A percentile compares a stretch with the other conserved stretches of the same genome.
phyloP scores from a whole-genome alignment of 192 early-diverging fungal genomes.

The Spizellomyces punctatus region DNA sequence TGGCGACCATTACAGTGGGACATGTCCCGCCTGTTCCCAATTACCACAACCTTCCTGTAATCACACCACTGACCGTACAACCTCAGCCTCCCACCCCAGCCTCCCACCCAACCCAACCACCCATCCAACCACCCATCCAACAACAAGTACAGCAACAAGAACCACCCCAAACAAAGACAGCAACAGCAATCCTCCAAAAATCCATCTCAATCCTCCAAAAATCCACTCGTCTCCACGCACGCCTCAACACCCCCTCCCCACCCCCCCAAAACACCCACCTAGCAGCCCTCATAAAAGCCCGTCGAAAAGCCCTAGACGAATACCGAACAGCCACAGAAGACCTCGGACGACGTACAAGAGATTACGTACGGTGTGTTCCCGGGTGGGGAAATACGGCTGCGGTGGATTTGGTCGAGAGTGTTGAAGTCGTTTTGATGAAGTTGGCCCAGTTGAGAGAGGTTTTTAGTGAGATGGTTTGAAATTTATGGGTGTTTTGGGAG shows the following conservation, averaged over 20 bases:
- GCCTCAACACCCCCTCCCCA: not conserved
- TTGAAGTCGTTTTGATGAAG: constrained; percentile 31
- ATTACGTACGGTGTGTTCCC: constrained; percentile 20
- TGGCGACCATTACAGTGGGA: no score
- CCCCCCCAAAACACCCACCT: not conserved
- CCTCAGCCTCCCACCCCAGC: not conserved
- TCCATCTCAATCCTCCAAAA: constrained; percentile 1
- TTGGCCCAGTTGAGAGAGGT: constrained; percentile 29
- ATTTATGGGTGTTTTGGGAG: no score
- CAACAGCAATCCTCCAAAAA: not conserved
- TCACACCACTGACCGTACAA: no score
- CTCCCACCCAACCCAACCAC: not conserved
- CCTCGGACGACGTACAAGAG: constrained; percentile 21
- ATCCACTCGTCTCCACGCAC: not conserved
- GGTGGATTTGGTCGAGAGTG: constrained; percentile 28
- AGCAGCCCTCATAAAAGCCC: constrained; percentile 25
- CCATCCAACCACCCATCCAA: no score
- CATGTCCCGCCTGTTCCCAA: no score
- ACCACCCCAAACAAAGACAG: no score
- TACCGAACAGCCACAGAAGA: constrained; percentile 24
- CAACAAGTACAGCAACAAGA: no score
- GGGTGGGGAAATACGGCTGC: not conserved
- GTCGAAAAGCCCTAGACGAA: constrained; percentile 34
- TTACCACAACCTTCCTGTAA: no score
- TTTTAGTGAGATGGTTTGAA: constrained; percentile 20